Percentiles rank a stretch among this genome's conserved stretches.
phyloP scores from a whole-genome alignment of 2,329 filamentous ascomycete genomes.

The Pseudocercospora fuligena region DNA sequence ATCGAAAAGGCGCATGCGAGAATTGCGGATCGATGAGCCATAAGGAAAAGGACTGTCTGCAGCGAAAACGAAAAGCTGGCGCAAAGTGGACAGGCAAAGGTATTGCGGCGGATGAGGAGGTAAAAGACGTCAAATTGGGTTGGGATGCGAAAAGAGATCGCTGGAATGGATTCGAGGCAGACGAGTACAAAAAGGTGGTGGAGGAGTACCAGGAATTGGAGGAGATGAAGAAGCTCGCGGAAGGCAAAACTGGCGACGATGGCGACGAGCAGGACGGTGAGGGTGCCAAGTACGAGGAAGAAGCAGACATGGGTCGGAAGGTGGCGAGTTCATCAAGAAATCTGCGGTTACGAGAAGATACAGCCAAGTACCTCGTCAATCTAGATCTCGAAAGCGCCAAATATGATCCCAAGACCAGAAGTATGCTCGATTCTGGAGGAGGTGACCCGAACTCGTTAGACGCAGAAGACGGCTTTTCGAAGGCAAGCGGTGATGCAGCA shows the following conservation, averaged over 20 bases:
- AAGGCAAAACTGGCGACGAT: conserved; percentile 44
- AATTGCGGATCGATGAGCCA: conserved; percentile 98
- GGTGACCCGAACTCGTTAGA: conserved; percentile 80
- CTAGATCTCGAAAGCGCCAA: conserved; percentile 95
- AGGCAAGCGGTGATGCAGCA: conserved; percentile 84
- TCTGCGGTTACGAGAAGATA: conserved; percentile 90
- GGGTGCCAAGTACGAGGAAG: conserved; percentile 79
- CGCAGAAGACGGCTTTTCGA: conserved; percentile 91
- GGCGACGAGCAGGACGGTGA: conserved; percentile 57
- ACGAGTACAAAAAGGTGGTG: conserved; percentile 84
- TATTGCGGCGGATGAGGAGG: conserved; percentile 87
- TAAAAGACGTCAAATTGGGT: conserved; percentile 83
- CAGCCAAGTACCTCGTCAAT: conserved; percentile 93
- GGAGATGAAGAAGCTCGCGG: conserved; percentile 61
- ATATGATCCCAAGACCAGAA: conserved; percentile 94
- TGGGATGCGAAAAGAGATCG: conserved; percentile 98
- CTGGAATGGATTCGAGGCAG: conserved; percentile 96
- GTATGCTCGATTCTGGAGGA: conserved; percentile 73
- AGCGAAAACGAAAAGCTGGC: conserved; percentile 83
- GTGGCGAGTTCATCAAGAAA: conserved; percentile 91
- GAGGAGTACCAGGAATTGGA: conserved; percentile 89
- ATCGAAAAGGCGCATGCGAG: conserved; percentile 95
- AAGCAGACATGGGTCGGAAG: conserved; percentile 94
- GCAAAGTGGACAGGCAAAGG: conserved; percentile 91
- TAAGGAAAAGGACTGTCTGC: conserved; percentile 91